Base-by-base conservation (phyloP, 495 filamentous ascomycete genomes). In the Daldinia childiae region DNA sequence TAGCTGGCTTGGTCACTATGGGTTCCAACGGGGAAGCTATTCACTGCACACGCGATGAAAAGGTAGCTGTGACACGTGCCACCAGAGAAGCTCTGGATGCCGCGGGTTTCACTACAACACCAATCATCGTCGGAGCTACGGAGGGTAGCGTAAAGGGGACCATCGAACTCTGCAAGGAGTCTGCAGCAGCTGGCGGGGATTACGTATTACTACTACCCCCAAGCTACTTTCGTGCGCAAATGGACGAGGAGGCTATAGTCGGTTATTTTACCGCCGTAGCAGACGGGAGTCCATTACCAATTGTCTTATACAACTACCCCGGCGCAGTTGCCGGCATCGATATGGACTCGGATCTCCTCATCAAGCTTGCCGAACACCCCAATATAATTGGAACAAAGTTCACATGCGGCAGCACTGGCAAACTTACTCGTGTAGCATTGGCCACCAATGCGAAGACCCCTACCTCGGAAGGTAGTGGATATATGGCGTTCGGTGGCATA, bases 281-380 rank as follows among this genome's bases (percentile, higher is more conserved):
- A 26, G 91, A 94, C 76, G 83, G 73, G 11, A 90, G 88, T 24
- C 92, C 93, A 6, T 78, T 96, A 15, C 91, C 92, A 3, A 81
- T 97, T n/a, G 87, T 95, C 61, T 83, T 97, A 12, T 95, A 96
- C 84, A 96, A 97, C 84, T 96, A 96, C 81, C 93, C 93, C 1
- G 93, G 93, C 38, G 93, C 93, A 38, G 93, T 96, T 5, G 88
- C 92, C n/a, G 93, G 93, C 29, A 92, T 97, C 74, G 93, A 96
- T 77, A 92, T 97, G 91, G 93, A 95, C 84, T 92, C 90, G 36
- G 93, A 97, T 76, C 86, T 95, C 56, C 87, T 96, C 69, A 93
- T 95, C 78, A 87, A 85, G 75, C 87, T 97, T 45, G 92, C 91
- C 21, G 80, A 90, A 68, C 92, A 96, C 77, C 90, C 90, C 55